Conservation (phyloP, 1,139 yeast species). For the Sugiyamaella xylanicola region DNA sequence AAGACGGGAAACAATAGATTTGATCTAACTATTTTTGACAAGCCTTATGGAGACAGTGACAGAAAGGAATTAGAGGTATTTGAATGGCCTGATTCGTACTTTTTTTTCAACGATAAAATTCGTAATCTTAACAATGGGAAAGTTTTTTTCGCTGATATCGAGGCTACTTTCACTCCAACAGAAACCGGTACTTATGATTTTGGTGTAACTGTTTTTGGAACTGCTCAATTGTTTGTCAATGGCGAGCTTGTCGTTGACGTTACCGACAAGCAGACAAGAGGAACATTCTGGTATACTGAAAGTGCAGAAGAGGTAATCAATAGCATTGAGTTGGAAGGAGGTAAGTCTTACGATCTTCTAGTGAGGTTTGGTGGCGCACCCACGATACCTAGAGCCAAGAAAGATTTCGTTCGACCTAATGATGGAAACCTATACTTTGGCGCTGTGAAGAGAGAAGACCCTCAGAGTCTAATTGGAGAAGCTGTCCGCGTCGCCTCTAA, state of each 20-base stretch:
- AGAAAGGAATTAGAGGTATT: slow-evolving; percentile 46
- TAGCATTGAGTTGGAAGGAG: slow-evolving; percentile 45
- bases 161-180: slow-evolving; percentile 51
- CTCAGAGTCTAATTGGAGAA: slow-evolving; percentile 33
- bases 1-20: slow-evolving; percentile 49
- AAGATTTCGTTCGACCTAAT: slow-evolving; percentile 9
- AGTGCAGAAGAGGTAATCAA: slow-evolving; percentile 55
- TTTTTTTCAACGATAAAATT: slow-evolving; percentile 54
- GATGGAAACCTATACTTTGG: slow-evolving; percentile 15
- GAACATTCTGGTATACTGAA: slow-evolving; percentile 52
- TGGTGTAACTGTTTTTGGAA: slow-evolving; percentile 55
- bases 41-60: slow-evolving; percentile 44
- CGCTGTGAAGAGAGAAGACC: slow-evolving; percentile 10
- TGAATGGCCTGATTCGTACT: slow-evolving; percentile 43
- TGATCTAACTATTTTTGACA: slow-evolving; percentile 46
- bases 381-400: slow-evolving; percentile 14
- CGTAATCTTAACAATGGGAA: slow-evolving; percentile 21
- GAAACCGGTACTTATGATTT: slow-evolving; percentile 55
- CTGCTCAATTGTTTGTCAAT: slow-evolving; percentile 55
- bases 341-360: slow-evolving; percentile 48
- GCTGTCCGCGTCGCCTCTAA: slow-evolving; percentile 50
- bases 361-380: slow-evolving; percentile 45
- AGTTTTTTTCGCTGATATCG: slow-evolving; percentile 51
- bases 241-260: slow-evolving; percentile 58
- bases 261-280: slow-evolving; percentile 53